These are phyloP conservation scores for Liriodendron chinense DNA, from an alignment of 164 flowering plant species.

Conservation along the genomic window DNA sequence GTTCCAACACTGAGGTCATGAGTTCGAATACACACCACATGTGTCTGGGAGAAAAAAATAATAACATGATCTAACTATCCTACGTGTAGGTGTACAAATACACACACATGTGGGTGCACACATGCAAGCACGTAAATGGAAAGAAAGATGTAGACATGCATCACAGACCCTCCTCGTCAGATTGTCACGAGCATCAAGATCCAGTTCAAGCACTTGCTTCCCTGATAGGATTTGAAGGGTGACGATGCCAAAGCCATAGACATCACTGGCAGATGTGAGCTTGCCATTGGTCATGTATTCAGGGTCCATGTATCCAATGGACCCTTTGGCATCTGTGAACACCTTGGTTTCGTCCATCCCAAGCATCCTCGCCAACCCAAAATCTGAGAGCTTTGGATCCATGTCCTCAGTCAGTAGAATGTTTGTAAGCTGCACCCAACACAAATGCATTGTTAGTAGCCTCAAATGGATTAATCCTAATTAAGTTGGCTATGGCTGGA, in stretches of 20 bases:
- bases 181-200: slow-evolving; percentile 63
- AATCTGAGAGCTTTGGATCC: slow-evolving; percentile 75
- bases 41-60: no score
- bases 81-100: no score
- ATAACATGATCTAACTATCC: no score
- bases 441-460: not conserved
- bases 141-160: not conserved
- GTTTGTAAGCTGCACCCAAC: slow-evolving; percentile 55
- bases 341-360: slow-evolving; percentile 75
- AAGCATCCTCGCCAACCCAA: slow-evolving; percentile 71
- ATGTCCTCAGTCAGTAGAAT: slow-evolving; percentile 56
- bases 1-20: no score
- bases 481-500: no score
- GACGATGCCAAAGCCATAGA: slow-evolving; percentile 72
- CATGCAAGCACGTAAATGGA: not conserved
- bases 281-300: slow-evolving; percentile 79
- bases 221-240: slow-evolving; percentile 65
- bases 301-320: slow-evolving; percentile 84
- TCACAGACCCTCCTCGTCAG: slow-evolving; percentile 47
- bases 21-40: no score
- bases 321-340: slow-evolving; percentile 71
- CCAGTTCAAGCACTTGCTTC: slow-evolving; percentile 56
- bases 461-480: no score
- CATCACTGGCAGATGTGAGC: slow-evolving; percentile 68
- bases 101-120: not conserved